Conservation (phyloP, 345 rosid genomes). For the Garcia nutans region DNA sequence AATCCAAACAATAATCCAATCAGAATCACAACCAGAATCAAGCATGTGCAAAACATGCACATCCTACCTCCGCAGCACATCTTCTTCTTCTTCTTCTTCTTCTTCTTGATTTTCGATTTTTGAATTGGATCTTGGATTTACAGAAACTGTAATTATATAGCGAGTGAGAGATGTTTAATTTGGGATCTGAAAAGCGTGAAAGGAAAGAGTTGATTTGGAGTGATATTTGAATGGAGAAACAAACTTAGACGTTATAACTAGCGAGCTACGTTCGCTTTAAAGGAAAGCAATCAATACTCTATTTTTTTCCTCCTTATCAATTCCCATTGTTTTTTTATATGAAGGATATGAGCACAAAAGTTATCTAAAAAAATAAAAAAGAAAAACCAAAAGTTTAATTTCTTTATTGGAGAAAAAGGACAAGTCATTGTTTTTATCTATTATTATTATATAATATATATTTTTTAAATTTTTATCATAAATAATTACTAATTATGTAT, state of each 20-base stretch:
- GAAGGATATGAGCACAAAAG: too few relatives aligned
- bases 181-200: constrained; percentile 5
- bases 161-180: neutral
- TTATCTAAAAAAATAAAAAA: too few relatives aligned
- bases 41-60: constrained; percentile 74
- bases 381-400: too few relatives aligned
- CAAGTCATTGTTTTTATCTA: too few relatives aligned
- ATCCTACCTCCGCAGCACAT: constrained; percentile 72
- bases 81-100: constrained; percentile 3
- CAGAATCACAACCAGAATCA: constrained; percentile 60
- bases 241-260: constrained; percentile 8
- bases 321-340: too few relatives aligned
- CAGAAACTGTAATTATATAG: neutral
- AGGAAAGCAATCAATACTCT: neutral
- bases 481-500: too few relatives aligned
- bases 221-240: neutral
- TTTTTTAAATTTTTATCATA: too few relatives aligned
- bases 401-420: too few relatives aligned
- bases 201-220: neutral
- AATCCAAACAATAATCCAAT: constrained; percentile 78
- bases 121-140: neutral
- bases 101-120: neutral
- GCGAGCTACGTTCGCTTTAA: neutral
- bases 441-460: too few relatives aligned
- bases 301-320: too few relatives aligned